Conservation (phyloP, 306 rosid species). For the Prunus mira region DNA sequence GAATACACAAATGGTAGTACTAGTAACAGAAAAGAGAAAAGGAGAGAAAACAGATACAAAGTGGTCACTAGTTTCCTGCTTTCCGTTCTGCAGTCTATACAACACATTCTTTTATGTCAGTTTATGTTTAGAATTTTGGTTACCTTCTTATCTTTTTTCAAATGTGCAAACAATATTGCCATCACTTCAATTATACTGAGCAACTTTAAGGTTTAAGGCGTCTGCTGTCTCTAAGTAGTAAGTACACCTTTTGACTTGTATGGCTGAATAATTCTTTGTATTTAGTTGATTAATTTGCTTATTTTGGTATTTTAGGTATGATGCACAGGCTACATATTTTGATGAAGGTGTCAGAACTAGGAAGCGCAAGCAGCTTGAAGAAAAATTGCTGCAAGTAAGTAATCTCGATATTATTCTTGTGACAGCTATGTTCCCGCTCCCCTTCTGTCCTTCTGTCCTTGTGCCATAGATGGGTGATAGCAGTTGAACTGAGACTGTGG, state of each 20-base stretch:
- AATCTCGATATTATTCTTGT: constrained; percentile 17
- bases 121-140: not conserved
- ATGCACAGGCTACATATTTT: constrained; percentile 84
- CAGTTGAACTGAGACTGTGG: constrained; percentile 8
- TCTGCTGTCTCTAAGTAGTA: not conserved
- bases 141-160: not conserved
- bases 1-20: not conserved
- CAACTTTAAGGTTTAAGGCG: not conserved
- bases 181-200: not conserved
- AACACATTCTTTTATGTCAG: not conserved
- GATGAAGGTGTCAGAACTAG: constrained; percentile 93
- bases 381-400: constrained; percentile 85
- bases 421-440: not conserved
- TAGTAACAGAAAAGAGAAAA: not conserved
- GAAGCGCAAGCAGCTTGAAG: constrained; percentile 87
- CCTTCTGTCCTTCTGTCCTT: no score
- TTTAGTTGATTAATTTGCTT: constrained; percentile 20
- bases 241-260: not conserved
- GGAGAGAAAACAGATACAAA: not conserved
- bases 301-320: constrained; percentile 60
- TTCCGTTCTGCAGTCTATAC: not conserved
- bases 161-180: not conserved
- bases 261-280: not conserved
- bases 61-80: not conserved
- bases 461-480: not conserved